Evolutionary conservation across 1,284 basidiomycete genomes (phyloP).

Genomic region (Cutaneotrichosporon sp.): DNA sequence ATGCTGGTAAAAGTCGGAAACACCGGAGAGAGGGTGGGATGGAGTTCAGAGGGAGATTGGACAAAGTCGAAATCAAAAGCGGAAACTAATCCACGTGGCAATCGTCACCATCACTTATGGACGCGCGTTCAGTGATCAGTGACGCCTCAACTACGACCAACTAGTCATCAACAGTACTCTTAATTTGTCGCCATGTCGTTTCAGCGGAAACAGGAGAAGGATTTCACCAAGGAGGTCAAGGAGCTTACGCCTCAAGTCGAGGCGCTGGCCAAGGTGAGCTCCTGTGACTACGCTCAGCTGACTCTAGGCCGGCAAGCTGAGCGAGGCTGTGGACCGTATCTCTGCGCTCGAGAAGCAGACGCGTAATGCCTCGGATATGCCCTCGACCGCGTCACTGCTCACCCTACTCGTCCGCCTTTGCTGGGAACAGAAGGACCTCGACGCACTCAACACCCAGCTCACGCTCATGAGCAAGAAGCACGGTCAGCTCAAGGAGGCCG

Average conservation of each 20-base stretch:
- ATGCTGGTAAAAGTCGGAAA: slow-evolving; percentile 25
- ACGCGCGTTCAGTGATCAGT: slow-evolving; percentile 20
- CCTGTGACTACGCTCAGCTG: neutral
- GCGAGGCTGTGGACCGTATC: slow-evolving; percentile 86
- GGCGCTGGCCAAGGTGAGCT: slow-evolving; percentile 53
- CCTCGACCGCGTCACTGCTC: slow-evolving; percentile 83
- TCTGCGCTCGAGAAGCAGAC: slow-evolving; percentile 91
- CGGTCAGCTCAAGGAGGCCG: slow-evolving; percentile 88
- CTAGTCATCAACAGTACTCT: slow-evolving; percentile 7
- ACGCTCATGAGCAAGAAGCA: slow-evolving; percentile 87
- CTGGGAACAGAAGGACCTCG: slow-evolving; percentile 64
- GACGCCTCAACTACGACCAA: neutral
- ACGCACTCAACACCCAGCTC: slow-evolving; percentile 71
- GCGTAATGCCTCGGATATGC: slow-evolving; percentile 90
- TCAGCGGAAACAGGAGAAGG: slow-evolving; percentile 58
- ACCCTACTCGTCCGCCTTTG: slow-evolving; percentile 69
- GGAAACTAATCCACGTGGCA: slow-evolving; percentile 20
- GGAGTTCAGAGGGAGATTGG: neutral
- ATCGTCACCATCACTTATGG: slow-evolving; percentile 1
- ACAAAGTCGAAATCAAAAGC: slow-evolving; percentile 13
- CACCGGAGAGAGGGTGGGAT: neutral
- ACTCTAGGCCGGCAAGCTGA: slow-evolving; percentile 65
- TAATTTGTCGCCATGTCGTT: slow-evolving; percentile 38
- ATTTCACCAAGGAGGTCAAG: slow-evolving; percentile 58
- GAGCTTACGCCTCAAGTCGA: slow-evolving; percentile 55